phyloP scores from a whole-genome alignment of 768 basidiomycete genomes.

The Coprinopsis strossmayeri region DNA sequence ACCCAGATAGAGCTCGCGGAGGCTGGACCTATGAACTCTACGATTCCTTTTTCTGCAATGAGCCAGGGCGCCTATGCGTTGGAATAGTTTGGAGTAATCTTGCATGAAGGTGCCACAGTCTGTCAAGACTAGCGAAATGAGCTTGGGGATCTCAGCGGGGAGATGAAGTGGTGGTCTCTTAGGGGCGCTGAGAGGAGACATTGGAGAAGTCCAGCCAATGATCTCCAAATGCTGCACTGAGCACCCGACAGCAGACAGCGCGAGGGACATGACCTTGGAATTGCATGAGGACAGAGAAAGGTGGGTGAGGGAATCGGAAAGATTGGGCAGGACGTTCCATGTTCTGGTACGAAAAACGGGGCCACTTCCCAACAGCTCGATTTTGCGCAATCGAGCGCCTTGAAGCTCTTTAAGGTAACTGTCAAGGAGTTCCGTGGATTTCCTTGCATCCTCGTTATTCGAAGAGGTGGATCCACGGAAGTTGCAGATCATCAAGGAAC shows the following conservation, averaged over 20 bases:
- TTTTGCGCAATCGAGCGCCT: background rate
- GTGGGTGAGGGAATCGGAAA: background rate
- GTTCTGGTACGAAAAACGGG: background rate
- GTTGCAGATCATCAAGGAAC: background rate
- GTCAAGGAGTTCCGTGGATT: background rate
- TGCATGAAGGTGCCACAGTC: background rate
- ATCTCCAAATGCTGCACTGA: background rate
- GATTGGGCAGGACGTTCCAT: background rate
- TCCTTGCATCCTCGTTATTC: background rate
- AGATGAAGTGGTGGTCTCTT: background rate
- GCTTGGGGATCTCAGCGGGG: background rate
- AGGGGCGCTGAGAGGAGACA: background rate
- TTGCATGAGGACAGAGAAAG: background rate
- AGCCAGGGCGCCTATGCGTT: background rate
- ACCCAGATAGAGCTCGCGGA: background rate
- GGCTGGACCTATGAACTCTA: background rate
- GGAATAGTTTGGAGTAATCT: background rate
- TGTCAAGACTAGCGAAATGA: background rate
- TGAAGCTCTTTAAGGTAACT: background rate
- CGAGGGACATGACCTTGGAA: background rate
- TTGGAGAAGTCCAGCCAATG: background rate
- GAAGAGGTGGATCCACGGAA: background rate
- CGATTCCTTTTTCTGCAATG: background rate
- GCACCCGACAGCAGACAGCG: background rate
- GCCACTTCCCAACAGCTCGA: background rate